A percentile compares a stretch with the other conserved stretches of the same genome.
Evolutionary conservation across 495 filamentous ascomycete genomes (phyloP).

Genomic region (Staphylotrichum tortipilum): DNA sequence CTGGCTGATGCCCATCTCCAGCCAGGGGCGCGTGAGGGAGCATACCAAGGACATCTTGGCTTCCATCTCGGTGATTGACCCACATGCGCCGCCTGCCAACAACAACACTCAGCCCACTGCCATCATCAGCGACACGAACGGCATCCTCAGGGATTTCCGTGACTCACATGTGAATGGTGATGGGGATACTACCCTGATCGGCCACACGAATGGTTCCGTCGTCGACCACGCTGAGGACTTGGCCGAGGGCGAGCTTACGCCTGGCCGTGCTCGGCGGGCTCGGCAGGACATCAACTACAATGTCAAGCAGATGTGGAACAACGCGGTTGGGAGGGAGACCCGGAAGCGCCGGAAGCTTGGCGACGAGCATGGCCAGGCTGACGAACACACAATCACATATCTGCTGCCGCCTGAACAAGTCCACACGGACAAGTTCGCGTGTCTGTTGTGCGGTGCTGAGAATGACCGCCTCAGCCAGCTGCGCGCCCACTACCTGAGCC

Average conservation of each 20-base stretch:
- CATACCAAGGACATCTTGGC: slow-evolving; percentile 23
- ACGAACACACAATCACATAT: slow-evolving; percentile 35
- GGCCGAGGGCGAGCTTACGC: slow-evolving; percentile 29
- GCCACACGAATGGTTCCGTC: slow-evolving; percentile 3
- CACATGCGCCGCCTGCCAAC: slow-evolving; percentile 22
- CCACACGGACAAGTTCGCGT: slow-evolving; percentile 32
- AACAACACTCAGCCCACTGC: slow-evolving; percentile 13
- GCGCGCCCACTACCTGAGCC: slow-evolving; percentile 35
- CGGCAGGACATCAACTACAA: slow-evolving; percentile 44
- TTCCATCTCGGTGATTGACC: slow-evolving; percentile 23
- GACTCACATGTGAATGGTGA: slow-evolving; percentile 15
- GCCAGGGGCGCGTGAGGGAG: slow-evolving; percentile 10
- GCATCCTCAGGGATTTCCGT: slow-evolving; percentile 9
- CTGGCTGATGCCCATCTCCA: slow-evolving; percentile 31
- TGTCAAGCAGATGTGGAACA: slow-evolving; percentile 40
- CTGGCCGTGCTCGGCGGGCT: slow-evolving; percentile 31
- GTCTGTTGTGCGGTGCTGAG: slow-evolving; percentile 37
- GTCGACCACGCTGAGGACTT: slow-evolving; percentile 12
- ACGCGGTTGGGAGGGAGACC: slow-evolving; percentile 36
- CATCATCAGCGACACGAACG: slow-evolving; percentile 20
- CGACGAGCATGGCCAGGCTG: slow-evolving; percentile 20
- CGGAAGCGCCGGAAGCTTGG: slow-evolving; percentile 32
- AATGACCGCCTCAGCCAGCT: slow-evolving; percentile 36
- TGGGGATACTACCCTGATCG: slow-evolving; percentile 21
- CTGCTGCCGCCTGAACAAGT: slow-evolving; percentile 36